Evolutionary conservation across 2,329 filamentous ascomycete species (phyloP).

Genomic region (Colletotrichum noveboracense): DNA sequence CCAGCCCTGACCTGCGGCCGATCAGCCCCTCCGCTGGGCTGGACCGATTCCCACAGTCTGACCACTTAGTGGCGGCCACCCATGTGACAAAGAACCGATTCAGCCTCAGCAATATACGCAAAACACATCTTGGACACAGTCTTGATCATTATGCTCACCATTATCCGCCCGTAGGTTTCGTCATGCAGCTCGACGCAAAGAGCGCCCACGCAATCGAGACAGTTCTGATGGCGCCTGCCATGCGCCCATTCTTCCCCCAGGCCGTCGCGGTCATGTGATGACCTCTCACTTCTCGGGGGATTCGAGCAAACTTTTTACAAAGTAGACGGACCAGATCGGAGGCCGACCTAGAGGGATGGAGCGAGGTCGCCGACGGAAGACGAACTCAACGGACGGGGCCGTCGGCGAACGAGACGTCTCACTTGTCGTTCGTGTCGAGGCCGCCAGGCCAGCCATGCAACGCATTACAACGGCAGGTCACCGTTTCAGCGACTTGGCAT

Average conservation of each 20-base stretch:
- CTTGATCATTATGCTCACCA: not conserved
- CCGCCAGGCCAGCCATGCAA: not conserved
- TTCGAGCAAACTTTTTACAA: not conserved
- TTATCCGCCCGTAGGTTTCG: not conserved
- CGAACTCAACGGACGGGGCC: not conserved
- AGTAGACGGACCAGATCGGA: not conserved
- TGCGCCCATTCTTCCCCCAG: not conserved
- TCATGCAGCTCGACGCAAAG: constrained; percentile 15
- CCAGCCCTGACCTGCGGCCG: not conserved
- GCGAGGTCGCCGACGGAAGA: not conserved
- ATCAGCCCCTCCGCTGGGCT: not conserved
- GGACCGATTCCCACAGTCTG: constrained; percentile 1
- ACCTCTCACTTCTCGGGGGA: not conserved
- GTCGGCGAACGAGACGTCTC: not conserved
- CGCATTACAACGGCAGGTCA: not conserved
- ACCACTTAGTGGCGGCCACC: constrained; percentile 10
- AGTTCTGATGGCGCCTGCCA: not conserved
- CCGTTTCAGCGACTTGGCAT: not conserved
- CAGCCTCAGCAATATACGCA: not conserved
- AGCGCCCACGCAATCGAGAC: constrained; percentile 5
- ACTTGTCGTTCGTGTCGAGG: not conserved
- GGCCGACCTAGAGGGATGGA: not conserved
- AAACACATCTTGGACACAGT: not conserved
- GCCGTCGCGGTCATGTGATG: constrained; percentile 6
- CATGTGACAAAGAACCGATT: not conserved